Conservation (phyloP, 1,139 yeast genomes). For the Candida mesenterica region DNA sequence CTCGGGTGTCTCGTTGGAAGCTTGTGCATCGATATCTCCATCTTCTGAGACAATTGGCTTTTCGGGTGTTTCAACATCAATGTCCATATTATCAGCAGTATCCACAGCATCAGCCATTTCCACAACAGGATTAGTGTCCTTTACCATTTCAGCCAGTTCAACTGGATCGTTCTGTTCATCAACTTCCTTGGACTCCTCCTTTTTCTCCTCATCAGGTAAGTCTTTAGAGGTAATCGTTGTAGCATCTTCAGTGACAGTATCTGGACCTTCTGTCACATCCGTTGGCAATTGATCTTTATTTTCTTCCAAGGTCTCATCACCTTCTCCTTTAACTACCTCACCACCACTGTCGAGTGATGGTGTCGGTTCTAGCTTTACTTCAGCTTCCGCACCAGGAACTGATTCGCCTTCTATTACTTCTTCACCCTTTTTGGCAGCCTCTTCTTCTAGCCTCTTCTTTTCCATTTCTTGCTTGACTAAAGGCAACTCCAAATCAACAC, state of each 20-base stretch:
- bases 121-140: neutral
- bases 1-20: neutral
- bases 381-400: no score
- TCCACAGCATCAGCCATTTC: neutral
- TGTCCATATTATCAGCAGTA: neutral
- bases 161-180: neutral
- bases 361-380: no score
- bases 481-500: conserved; percentile 37
- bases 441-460: conserved; percentile 12
- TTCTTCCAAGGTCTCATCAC: conserved; percentile 10
- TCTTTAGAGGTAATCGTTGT: conserved; percentile 1
- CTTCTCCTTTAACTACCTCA: conserved; percentile 3
- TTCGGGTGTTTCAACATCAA: neutral
- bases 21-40: neutral
- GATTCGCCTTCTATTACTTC: conserved; percentile 6
- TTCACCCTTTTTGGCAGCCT: conserved; percentile 7
- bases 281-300: conserved; percentile 4
- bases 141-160: neutral
- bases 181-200: conserved; percentile 2
- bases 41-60: neutral
- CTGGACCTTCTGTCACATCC: conserved; percentile 1
- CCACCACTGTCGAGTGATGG: conserved; percentile 6
- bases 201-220: conserved; percentile 2
- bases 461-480: conserved; percentile 27
- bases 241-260: conserved; percentile 1